Conservation (phyloP, 768 basidiomycete species). For the Agaricus blazei region DNA sequence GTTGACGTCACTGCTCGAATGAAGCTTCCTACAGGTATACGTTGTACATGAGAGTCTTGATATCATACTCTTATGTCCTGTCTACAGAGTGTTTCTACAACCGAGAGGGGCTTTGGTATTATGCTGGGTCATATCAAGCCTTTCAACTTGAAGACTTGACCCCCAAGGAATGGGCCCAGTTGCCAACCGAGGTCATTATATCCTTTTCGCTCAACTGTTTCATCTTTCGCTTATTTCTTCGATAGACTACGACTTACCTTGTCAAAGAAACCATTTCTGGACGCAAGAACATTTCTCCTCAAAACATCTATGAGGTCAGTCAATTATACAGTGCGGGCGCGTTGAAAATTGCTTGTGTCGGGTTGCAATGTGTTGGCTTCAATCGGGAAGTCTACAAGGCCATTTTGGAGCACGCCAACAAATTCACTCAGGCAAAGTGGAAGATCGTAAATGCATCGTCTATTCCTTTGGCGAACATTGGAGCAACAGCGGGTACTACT, state of each 20-base stretch:
- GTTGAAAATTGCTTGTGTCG: constrained; percentile 68
- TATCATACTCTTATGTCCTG: not conserved
- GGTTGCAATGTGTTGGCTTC: constrained; percentile 74
- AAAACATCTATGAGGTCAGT: constrained; percentile 68
- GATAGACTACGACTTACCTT: constrained; percentile 58
- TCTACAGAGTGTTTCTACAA: constrained; percentile 72
- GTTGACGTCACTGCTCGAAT: constrained; percentile 61
- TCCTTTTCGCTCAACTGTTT: not conserved
- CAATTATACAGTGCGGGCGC: constrained; percentile 74
- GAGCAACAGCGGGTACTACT: not conserved
- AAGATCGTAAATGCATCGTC: constrained; percentile 11
- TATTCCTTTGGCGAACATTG: not conserved
- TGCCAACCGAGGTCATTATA: constrained; percentile 53
- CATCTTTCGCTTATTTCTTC: constrained; percentile 5
- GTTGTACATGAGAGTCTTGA: not conserved
- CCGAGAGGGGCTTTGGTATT: constrained; percentile 79
- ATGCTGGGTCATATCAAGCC: constrained; percentile 71
- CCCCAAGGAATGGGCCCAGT: constrained; percentile 61
- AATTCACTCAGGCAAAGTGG: constrained; percentile 38
- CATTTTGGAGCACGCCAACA: constrained; percentile 58
- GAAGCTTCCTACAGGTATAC: constrained; percentile 57
- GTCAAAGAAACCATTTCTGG: constrained; percentile 68
- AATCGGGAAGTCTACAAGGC: constrained; percentile 60
- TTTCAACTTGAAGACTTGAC: constrained; percentile 64
- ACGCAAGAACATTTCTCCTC: constrained; percentile 73